phyloP scores from a whole-genome alignment of 441 rosid species.

The Gossypium gossypioides region DNA sequence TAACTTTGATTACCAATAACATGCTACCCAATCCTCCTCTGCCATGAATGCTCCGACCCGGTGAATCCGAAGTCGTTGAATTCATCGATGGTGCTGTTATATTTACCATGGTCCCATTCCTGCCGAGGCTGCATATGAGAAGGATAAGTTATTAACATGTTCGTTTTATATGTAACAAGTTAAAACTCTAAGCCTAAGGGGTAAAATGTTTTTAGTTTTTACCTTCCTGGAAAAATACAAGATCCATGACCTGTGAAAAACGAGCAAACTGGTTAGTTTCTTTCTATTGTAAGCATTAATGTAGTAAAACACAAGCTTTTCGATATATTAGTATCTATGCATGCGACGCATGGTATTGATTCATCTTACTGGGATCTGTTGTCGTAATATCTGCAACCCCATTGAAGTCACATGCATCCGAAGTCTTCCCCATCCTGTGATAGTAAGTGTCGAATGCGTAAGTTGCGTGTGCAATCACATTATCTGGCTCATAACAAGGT shows the following conservation, averaged over 20 bases:
- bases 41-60: not conserved
- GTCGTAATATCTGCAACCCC: constrained; percentile 38
- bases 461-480: constrained; percentile 29
- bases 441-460: constrained; percentile 35
- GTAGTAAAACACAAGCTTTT: too few relatives aligned
- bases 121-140: constrained; percentile 32
- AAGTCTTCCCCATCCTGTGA: constrained; percentile 24
- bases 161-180: not conserved
- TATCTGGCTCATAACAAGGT: constrained; percentile 34
- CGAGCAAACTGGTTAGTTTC: not conserved
- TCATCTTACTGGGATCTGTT: constrained; percentile 31
- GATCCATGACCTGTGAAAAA: constrained; percentile 29
- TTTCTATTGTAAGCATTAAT: not conserved
- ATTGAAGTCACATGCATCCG: constrained; percentile 32
- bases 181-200: not conserved
- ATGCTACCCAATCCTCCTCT: constrained; percentile 1
- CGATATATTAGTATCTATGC: not conserved
- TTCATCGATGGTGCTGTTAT: constrained; percentile 41
- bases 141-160: not conserved
- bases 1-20: constrained; percentile 15
- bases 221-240: constrained; percentile 28
- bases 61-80: constrained; percentile 28
- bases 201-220: not conserved
- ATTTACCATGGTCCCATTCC: constrained; percentile 28
- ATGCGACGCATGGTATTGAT: not conserved